A percentile compares a stretch with the other conserved stretches of the same genome.
Evolutionary conservation across 2,329 filamentous ascomycete species (phyloP).

Genomic region (Fusarium duplospermum): DNA sequence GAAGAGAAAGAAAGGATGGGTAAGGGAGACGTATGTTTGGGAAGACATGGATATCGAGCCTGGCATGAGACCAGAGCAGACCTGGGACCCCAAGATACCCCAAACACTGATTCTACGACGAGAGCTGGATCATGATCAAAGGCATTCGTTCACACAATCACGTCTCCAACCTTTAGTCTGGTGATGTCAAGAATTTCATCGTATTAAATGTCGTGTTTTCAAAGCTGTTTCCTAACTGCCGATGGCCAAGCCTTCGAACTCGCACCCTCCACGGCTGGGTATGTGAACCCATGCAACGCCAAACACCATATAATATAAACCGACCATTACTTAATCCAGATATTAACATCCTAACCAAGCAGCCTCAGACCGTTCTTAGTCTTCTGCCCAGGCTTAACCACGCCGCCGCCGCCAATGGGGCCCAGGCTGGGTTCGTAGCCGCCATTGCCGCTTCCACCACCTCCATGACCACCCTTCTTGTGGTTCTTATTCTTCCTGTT

Average conservation of each 20-base stretch:
- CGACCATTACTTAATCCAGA: neutral
- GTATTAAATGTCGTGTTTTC: neutral
- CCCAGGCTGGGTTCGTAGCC: slow-evolving; percentile 65
- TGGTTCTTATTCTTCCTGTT: slow-evolving; percentile 54
- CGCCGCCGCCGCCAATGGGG: slow-evolving; percentile 61
- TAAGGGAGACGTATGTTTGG: neutral
- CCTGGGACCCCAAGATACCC: slow-evolving; percentile 35
- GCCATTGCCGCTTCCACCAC: slow-evolving; percentile 43
- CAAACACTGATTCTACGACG: slow-evolving; percentile 34
- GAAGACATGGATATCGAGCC: slow-evolving; percentile 14
- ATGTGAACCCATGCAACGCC: slow-evolving; percentile 35
- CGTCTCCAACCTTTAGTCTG: neutral
- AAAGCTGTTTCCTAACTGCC: neutral
- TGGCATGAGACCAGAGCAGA: slow-evolving; percentile 10
- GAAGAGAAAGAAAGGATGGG: neutral
- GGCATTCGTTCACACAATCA: neutral
- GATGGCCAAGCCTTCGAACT: neutral
- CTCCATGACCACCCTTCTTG: slow-evolving; percentile 47
- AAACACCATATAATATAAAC: slow-evolving; percentile 20
- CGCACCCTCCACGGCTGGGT: slow-evolving; percentile 7
- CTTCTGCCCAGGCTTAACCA: slow-evolving; percentile 73
- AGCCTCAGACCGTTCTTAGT: slow-evolving; percentile 74
- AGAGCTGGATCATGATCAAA: slow-evolving; percentile 8
- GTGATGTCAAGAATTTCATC: neutral
- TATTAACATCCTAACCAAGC: slow-evolving; percentile 59